Evolutionary conservation across 345 rosid species (phyloP), one percentile per base, ranked within the genome.

Genomic region (Gossypium thurberi): DNA sequence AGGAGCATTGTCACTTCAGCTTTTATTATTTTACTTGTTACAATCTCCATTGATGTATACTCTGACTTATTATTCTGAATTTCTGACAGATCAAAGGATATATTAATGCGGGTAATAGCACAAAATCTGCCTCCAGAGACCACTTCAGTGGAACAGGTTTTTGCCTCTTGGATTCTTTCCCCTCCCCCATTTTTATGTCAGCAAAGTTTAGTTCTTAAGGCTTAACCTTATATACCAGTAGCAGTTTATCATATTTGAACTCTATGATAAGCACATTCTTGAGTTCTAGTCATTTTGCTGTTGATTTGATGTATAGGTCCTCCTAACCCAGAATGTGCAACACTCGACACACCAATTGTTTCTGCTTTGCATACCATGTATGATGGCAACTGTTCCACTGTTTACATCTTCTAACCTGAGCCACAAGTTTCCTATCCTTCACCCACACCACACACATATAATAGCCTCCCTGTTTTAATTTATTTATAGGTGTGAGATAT

Each of bases 331-430:
- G 97, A 88, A 84, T 96, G 93, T 76, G 95, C 94, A 25, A 84
- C 90, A 10, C 80, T 88, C 65, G 98, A 93, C 68, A 93, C 93
- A 13, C 93, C 99, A 62, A 88, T 96, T 52, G 99, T 96, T 76
- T 96, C 91, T 87, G 98, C 99, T 61, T 80, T 96, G 74, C 99
- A 93, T 81, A 77, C 83, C 61, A 96, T 96, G 99, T 97, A 96
- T 51, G 92, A 93, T 73, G 95, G 99, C 56, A 93, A 96, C 81
- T 96, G n/a, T n/a, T n/a, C n/a, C n/a, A n/a, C n/a, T n/a, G 1
- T 1, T 0, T 0, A 0, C 0, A 0, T 13, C 1, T 43, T 18
- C 82, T 83, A 83, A 48, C 2, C 0, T 78, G 50, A 76, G 71
- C 87, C 84, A 0, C 0, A 8, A 8, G 0, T 2, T 15, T 15